Evolutionary conservation across 2,329 filamentous ascomycete genomes (phyloP), one percentile per base, ranked within the genome.

Genomic region (Dothiorella sarmentorum): DNA sequence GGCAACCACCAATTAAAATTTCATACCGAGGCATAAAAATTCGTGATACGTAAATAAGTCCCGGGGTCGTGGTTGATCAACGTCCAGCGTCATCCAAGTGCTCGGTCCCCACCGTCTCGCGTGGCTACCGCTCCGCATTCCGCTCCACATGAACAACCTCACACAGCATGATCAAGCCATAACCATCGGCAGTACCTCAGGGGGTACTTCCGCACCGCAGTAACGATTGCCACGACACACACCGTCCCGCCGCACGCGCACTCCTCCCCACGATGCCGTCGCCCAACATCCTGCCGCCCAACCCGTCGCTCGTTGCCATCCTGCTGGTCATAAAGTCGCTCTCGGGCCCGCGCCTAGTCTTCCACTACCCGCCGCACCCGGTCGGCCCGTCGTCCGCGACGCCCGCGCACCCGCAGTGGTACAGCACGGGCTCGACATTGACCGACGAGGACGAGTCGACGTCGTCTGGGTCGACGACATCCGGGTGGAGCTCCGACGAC

Each of bases 341-440:
- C 69, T 17, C 71, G 71, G 26, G 72, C 5, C 71, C 71, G 3
- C 70, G 71, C 7, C 70, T 75, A n/a, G 71, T 75, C 35, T 75
- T 75, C 62, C 73, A 75, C 62, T 75, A 75, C 43, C 73, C 73
- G 4, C 64, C 73, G n/a, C 72, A 72, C 20, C 68, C 70, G 2
- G 71, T 69, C 6, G 68, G 69, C 2, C 66, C 69, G n/a, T 66
- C 69, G 5, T 66, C 73, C 26, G 67, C 68, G 7, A 67, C 67
- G 7, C 68, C 67, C 43, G 68, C 68, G 37, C 66, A 68, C 31
- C 68, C 71, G 2, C 62, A 67, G 1, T 75, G 72, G 73, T 75
- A 70, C 58, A 68, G 71, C 33, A 68, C 69, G 44, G 70, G 69
- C 17, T 70, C 71, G 2, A 74, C 71, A 4, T 68, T 65, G 40